phyloP scores from a whole-genome alignment of 2,329 filamentous ascomycete genomes.

The Thielaviopsis populi region DNA sequence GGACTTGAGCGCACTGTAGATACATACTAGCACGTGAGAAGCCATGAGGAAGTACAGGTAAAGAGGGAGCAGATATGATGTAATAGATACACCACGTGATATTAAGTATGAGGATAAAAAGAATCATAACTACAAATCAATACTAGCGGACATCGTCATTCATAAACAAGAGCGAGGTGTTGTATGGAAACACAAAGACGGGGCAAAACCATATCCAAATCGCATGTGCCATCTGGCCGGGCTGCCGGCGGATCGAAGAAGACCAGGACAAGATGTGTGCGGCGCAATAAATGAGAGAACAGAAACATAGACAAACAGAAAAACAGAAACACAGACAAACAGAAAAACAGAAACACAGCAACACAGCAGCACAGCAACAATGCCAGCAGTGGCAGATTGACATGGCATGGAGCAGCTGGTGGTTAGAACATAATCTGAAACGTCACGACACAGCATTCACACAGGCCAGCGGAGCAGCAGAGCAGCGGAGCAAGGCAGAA shows the following conservation, averaged over 20 bases:
- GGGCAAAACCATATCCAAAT: neutral
- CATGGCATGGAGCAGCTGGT: too few relatives aligned
- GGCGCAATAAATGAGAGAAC: neutral
- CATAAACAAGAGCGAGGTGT: neutral
- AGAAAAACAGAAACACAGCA: neutral
- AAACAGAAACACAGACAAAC: neutral
- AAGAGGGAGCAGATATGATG: neutral
- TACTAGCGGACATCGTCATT: conserved; percentile 1
- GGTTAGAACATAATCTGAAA: too few relatives aligned
- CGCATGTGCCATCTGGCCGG: too few relatives aligned
- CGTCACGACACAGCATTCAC: neutral
- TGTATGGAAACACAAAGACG: neutral
- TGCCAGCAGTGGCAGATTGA: neutral
- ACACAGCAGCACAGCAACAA: neutral
- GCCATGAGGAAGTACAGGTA: neutral
- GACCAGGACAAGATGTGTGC: neutral
- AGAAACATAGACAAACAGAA: neutral
- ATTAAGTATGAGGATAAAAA: neutral
- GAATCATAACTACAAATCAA: conserved; percentile 6
- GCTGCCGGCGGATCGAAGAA: neutral
- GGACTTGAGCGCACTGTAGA: conserved; percentile 49
- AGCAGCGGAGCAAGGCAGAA: neutral
- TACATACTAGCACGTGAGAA: neutral
- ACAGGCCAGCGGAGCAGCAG: neutral
- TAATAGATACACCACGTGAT: neutral